These are phyloP conservation scores for Serendipita sp. DNA, from an alignment of 768 basidiomycete species.

Conservation along the genomic window DNA sequence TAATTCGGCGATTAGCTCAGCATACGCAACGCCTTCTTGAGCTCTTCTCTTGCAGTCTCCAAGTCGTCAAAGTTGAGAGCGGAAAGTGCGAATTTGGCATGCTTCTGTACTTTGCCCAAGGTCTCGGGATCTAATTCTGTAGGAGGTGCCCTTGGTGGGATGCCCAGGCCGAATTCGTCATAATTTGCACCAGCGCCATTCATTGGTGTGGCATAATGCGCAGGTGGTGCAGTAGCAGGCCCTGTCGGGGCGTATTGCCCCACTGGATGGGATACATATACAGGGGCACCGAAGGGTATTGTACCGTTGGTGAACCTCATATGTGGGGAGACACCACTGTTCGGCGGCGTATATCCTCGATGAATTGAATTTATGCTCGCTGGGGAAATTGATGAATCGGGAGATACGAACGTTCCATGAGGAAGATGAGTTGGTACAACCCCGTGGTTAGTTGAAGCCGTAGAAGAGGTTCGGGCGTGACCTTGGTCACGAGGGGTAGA, in stretches of 20 bases:
- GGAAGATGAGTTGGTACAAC: neutral
- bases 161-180: neutral
- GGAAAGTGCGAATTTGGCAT: slow-evolving; percentile 82
- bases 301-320: neutral
- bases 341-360: slow-evolving; percentile 1
- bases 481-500: slow-evolving; percentile 7
- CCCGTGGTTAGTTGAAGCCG: neutral
- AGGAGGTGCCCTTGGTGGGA: neutral
- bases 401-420: slow-evolving; percentile 8
- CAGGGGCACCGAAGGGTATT: neutral
- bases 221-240: neutral
- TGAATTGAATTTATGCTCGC: neutral
- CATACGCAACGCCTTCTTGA: slow-evolving; percentile 53
- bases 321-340: neutral
- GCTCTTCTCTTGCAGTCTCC: slow-evolving; percentile 69
- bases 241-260: neutral
- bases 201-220: neutral
- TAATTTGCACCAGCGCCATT: neutral
- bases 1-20: slow-evolving; percentile 25
- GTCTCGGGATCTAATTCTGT: slow-evolving; percentile 43
- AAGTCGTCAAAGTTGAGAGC: slow-evolving; percentile 92
- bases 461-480: neutral
- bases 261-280: neutral
- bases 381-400: slow-evolving; percentile 16
- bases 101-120: slow-evolving; percentile 71